Evolutionary conservation across 108 stramenopile genomes (phyloP), one percentile per base, ranked within the genome.

Genomic region (Skeletonema potamos): DNA sequence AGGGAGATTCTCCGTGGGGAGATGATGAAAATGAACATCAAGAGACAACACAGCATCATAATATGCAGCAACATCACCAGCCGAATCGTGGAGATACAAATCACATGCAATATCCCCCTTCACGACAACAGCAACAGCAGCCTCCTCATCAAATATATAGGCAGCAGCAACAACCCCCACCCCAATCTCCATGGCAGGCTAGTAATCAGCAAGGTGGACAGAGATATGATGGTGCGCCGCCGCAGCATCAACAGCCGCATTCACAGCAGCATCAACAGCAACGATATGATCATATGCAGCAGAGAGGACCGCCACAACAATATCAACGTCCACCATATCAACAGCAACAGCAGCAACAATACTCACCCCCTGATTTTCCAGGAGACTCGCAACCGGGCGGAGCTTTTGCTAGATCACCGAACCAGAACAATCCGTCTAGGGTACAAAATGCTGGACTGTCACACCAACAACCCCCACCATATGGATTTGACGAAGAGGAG

Each of bases 341-440:
- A 18, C 73, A 51, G 48, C 48, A 51, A 22, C 63, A 27, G 63
- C 63, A 27, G 41, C 63, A 51, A 32, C 32, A 46, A 27, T 39
- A 34, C 12, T 12, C 66, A 28, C 75, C 75, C 2, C 75, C 75
- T 30, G 58, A 76, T 29, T 39, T 76, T 33, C 75, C 75, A 26
- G 60, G 54, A 37, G 32, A 66, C 28, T 58, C 39, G 37, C 30
- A 32, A 32, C 37, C 37, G 12, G 37, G 37, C 12, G 37, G 37
- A 41, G 15, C 39, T 41, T 48, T 9, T 55, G 33, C n/a, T 32
- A 43, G 41, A 33, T 22, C 11, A 71, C 54, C 6, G 27, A 36
- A 61, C 34, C 57, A 24, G 43, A 17, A 27, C 34, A 22, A 28
- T 39, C 51, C 69, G 30, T 66, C 66, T 28, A 62, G 54, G 56